Conservation (phyloP, 352 stramenopile species). For the Pythium aquatile region DNA sequence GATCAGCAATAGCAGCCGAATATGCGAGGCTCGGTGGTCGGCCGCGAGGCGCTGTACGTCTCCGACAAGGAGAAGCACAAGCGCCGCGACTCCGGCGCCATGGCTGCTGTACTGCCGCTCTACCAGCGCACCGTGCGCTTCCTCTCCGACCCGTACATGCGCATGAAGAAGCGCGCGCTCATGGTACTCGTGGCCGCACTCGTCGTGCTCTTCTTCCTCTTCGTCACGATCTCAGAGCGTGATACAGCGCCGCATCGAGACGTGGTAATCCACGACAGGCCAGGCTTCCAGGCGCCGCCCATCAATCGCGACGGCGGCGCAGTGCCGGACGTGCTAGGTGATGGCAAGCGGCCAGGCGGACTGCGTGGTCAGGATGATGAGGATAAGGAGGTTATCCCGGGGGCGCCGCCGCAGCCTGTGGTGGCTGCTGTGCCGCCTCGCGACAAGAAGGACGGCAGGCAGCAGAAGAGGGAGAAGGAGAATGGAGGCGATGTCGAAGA, state of each 20-base stretch:
- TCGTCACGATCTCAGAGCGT: conserved; percentile 36
- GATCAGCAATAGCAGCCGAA: background rate
- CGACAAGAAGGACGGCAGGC: background rate
- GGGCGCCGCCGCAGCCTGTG: conserved; percentile 21
- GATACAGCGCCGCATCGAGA: conserved; percentile 2
- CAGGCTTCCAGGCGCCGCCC: conserved; percentile 23
- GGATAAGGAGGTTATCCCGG: background rate
- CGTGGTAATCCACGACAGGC: conserved; percentile 22
- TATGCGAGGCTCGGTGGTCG: conserved; percentile 10
- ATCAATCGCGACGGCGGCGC: background rate
- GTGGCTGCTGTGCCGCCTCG: conserved; percentile 8
- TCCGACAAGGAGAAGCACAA: conserved; percentile 12
- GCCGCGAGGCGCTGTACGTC: conserved; percentile 12
- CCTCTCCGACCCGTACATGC: conserved; percentile 52
- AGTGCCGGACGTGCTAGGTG: background rate
- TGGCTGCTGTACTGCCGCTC: conserved; percentile 40
- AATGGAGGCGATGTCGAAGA: background rate
- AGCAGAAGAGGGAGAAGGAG: conserved; percentile 2
- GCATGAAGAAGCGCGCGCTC: conserved; percentile 54
- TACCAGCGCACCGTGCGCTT: conserved; percentile 70
- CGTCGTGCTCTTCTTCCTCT: conserved; percentile 58
- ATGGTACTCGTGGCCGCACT: conserved; percentile 36
- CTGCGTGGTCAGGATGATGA: conserved; percentile 11
- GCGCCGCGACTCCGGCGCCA: conserved; percentile 13
- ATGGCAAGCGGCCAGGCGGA: conserved; percentile 9